A percentile compares a stretch with the other conserved stretches of the same genome.
Evolutionary conservation across 1,139 yeast genomes (phyloP).

Genomic region (Protomyces inouyei): DNA sequence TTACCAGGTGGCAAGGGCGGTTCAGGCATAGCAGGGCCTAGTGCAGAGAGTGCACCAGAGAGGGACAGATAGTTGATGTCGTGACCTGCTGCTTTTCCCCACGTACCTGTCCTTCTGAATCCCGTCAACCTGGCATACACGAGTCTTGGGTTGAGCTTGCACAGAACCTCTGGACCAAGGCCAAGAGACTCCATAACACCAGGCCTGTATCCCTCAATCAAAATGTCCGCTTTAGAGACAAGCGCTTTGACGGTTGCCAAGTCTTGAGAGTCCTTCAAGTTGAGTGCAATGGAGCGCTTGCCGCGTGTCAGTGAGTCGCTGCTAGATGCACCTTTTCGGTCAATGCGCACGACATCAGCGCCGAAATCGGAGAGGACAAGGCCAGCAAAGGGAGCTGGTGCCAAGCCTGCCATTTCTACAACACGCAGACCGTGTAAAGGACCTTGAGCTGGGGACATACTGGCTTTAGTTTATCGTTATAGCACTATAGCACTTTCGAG

Average conservation of each 20-base stretch:
- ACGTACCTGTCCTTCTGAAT: conserved; percentile 31
- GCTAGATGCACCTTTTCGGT: conserved; percentile 30
- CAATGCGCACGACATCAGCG: conserved; percentile 40
- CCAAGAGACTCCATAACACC: conserved; percentile 39
- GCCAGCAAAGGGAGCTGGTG: conserved; percentile 35
- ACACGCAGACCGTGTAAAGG: conserved; percentile 20
- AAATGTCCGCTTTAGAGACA: conserved; percentile 37
- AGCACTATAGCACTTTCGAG: too few relatives aligned
- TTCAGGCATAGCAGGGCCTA: conserved; percentile 6
- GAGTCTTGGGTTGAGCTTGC: conserved; percentile 27
- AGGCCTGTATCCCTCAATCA: conserved; percentile 40
- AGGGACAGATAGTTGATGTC: conserved; percentile 34
- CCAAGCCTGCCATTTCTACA: conserved; percentile 34
- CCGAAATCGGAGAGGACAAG: conserved; percentile 40
- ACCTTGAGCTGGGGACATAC: neutral
- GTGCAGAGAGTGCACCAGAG: conserved; percentile 30
- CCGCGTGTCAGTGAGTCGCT: conserved; percentile 40
- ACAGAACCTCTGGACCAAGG: conserved; percentile 35
- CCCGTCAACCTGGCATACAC: conserved; percentile 34
- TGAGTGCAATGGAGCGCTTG: conserved; percentile 38
- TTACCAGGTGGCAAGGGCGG: conserved; percentile 21
- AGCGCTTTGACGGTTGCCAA: conserved; percentile 35
- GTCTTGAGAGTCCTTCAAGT: conserved; percentile 37
- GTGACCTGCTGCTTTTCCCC: conserved; percentile 32
- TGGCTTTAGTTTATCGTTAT: neutral